phyloP scores from a whole-genome alignment of 2,329 filamentous ascomycete species.

The Trichophaea hybrida region DNA sequence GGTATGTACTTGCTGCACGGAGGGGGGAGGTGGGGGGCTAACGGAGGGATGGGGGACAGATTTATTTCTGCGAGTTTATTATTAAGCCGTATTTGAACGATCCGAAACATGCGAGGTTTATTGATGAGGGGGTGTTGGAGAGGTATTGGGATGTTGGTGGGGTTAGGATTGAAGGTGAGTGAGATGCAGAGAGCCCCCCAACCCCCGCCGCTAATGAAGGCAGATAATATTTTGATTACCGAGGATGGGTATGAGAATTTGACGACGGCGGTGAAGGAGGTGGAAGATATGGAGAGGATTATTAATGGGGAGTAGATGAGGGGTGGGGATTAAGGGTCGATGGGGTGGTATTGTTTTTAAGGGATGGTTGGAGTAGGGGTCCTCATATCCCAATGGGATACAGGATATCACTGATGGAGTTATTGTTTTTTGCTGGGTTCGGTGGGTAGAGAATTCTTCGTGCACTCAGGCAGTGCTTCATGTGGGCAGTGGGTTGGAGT shows the following conservation, averaged over 20 bases:
- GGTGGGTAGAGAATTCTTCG: too few species aligned
- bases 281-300: constrained; percentile 42
- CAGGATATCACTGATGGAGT: too few species aligned
- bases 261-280: constrained; percentile 56
- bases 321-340: background rate
- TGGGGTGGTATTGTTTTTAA: background rate
- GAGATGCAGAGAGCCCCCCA: background rate
- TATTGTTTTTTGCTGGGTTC: too few species aligned
- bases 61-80: constrained; percentile 88
- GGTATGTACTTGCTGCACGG: constrained; percentile 35
- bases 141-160: constrained; percentile 68
- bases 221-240: constrained; percentile 59
- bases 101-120: constrained; percentile 49
- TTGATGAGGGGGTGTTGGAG: constrained; percentile 51
- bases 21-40: background rate
- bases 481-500: too few species aligned
- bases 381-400: too few species aligned
- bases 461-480: too few species aligned
- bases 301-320: background rate
- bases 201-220: background rate
- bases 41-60: constrained; percentile 32
- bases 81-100: constrained; percentile 65
- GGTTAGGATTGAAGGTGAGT: constrained; percentile 74
- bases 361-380: background rate
- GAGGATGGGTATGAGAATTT: constrained; percentile 55